Evolutionary conservation across 164 flowering plant species (phyloP), one percentile per base, ranked within the genome.

Genomic region (Vitis labrusca): DNA sequence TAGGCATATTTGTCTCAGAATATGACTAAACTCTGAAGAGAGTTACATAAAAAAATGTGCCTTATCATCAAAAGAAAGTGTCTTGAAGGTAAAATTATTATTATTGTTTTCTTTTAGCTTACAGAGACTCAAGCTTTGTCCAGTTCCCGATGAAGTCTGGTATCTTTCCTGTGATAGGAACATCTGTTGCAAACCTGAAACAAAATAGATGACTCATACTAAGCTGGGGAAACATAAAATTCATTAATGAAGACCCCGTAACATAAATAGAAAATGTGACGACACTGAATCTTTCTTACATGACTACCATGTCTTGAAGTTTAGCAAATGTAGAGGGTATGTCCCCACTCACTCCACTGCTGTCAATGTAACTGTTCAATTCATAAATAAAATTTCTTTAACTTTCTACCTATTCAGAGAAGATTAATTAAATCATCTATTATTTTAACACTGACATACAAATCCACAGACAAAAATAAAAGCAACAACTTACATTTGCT

Each of bases 401-500:
- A 37, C 44, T 6, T 37, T 37, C 5, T 2, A 0, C 5, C 44
- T 6, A 6, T 37, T 37, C 44, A 3, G 44, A 37, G 44, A 37
- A 37, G 44, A 37, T 37, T 37, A 37, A 37, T 37, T 37, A 37
- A 37, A 37, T 37, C 44, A 37, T 37, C 44, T 37, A 37, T 37
- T 37, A 37, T 37, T 37, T 32, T 32, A 32, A 32, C 44, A 32
- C 44, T 32, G 44, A 32, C 44, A 37, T 37, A 23, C 27, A 37
- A 37, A 37, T 37, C 7, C 44, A 37, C 7, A 37, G 44, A 32
- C 5, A 37, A 6, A 37, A 37, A 17, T 54, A 3, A 8, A 5
- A 13, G 23, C 5, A 17, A 57, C n/a, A 59, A 63, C 87, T 71
- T 76, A 85, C 88, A 83, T 14, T 67, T 78, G 66, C 66, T 79